Evolutionary conservation across 495 filamentous ascomycete species (phyloP).

Genomic region (Xanthoparmelia taractica): DNA sequence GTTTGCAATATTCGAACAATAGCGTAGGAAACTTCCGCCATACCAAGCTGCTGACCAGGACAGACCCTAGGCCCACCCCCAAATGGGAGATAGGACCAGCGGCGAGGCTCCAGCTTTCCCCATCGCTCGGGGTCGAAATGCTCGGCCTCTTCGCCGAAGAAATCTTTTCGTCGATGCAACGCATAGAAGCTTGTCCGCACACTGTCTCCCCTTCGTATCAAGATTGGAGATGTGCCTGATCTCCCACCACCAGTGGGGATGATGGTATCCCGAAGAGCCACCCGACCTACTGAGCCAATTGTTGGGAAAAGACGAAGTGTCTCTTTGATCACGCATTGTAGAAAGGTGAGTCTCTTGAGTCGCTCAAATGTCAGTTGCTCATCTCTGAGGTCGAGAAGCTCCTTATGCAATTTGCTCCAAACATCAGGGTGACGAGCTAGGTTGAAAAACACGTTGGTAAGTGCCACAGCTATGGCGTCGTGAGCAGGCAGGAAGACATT

Average conservation of each 20-base stretch:
- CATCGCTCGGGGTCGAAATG: slow-evolving; percentile 50
- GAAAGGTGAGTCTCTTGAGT: slow-evolving; percentile 37
- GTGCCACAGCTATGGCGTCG: slow-evolving; percentile 47
- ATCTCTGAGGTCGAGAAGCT: slow-evolving; percentile 28
- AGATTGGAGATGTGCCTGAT: slow-evolving; percentile 34
- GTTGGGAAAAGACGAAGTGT: slow-evolving; percentile 45
- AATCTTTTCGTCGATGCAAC: slow-evolving; percentile 47
- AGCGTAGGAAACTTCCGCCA: slow-evolving; percentile 35
- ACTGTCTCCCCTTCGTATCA: slow-evolving; percentile 34
- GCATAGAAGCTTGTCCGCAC: slow-evolving; percentile 39
- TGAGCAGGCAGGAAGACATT: slow-evolving; percentile 24
- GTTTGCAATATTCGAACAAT: slow-evolving; percentile 33
- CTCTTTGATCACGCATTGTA: slow-evolving; percentile 40
- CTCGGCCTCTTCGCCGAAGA: slow-evolving; percentile 43
- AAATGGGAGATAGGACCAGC: slow-evolving; percentile 22
- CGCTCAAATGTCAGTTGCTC: slow-evolving; percentile 1
- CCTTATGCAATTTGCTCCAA: slow-evolving; percentile 43
- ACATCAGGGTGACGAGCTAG: slow-evolving; percentile 41
- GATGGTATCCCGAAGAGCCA: slow-evolving; percentile 39
- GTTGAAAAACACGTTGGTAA: slow-evolving; percentile 51
- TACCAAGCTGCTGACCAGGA: slow-evolving; percentile 13
- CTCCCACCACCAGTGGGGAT: slow-evolving; percentile 34
- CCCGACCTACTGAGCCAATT: slow-evolving; percentile 44
- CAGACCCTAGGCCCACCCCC: slow-evolving; percentile 21
- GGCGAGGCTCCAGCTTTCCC: slow-evolving; percentile 38